Evolutionary conservation across 306 rosid genomes (phyloP).

Genomic region (Rosa lucieae): DNA sequence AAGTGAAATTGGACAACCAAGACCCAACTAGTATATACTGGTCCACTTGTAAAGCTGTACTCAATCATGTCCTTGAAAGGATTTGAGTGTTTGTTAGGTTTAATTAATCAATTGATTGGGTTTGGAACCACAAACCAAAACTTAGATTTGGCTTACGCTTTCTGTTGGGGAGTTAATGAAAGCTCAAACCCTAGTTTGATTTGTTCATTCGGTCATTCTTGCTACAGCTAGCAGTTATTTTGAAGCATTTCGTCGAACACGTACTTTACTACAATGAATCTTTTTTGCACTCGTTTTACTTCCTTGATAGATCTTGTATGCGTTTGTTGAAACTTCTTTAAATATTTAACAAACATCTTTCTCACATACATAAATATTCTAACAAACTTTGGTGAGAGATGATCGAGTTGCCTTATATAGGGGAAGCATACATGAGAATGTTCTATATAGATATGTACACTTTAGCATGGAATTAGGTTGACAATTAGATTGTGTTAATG

Average conservation of each 20-base stretch:
- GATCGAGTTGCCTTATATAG: not conserved
- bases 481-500: constrained; percentile 5
- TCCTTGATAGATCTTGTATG: too few species aligned
- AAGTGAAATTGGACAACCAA: constrained; percentile 44
- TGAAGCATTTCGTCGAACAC: too few species aligned
- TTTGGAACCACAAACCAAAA: not conserved
- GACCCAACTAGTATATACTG: constrained; percentile 50
- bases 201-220: not conserved
- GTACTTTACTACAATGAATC: too few species aligned
- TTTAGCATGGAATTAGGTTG: not conserved
- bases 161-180: not conserved
- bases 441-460: too few species aligned
- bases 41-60: constrained; percentile 68
- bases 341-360: too few species aligned
- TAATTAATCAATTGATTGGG: not conserved
- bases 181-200: not conserved
- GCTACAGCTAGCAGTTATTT: too few species aligned
- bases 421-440: too few species aligned
- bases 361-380: too few species aligned
- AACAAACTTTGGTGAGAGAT: too few species aligned
- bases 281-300: too few species aligned
- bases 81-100: not conserved
- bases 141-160: not conserved
- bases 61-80: constrained; percentile 21
- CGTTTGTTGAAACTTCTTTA: too few species aligned